Evolutionary conservation across 768 basidiomycete genomes (phyloP).

Genomic region (Tylopilus plumbeoviolaceoides): DNA sequence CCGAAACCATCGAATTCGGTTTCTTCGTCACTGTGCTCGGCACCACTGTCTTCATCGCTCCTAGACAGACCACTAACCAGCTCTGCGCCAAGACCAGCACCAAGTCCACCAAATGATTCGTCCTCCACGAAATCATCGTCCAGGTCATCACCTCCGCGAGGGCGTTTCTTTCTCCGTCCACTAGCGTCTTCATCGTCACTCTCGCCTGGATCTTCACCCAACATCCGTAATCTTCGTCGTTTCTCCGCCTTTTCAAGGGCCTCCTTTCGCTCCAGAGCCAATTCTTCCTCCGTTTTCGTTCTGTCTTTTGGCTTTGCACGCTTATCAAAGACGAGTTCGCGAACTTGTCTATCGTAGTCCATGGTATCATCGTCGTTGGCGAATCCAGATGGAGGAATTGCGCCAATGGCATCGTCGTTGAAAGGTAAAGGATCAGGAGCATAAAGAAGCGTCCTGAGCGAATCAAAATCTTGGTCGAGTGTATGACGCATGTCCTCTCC

Average conservation of each 20-base stretch:
- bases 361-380: constrained; percentile 32
- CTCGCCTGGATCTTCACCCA: constrained; percentile 69
- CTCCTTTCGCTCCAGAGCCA: constrained; percentile 85
- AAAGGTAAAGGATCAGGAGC: constrained; percentile 46
- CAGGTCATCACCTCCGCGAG: constrained; percentile 78
- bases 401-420: constrained; percentile 32
- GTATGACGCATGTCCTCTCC: constrained; percentile 83
- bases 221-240: constrained; percentile 75
- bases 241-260: constrained; percentile 82
- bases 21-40: constrained; percentile 33
- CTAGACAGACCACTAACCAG: constrained; percentile 38
- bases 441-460: constrained; percentile 72
- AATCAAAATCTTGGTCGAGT: constrained; percentile 84
- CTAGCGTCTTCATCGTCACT: constrained; percentile 53
- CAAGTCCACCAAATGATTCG: constrained; percentile 33
- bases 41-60: constrained; percentile 28
- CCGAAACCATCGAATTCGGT: constrained; percentile 31
- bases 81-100: constrained; percentile 36
- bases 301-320: constrained; percentile 92
- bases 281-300: constrained; percentile 94
- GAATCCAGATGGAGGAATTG: not conserved
- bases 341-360: constrained; percentile 90
- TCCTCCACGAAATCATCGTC: constrained; percentile 78
- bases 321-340: constrained; percentile 89
- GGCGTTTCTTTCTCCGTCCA: constrained; percentile 44